These are phyloP conservation scores for Penicillium sp. DNA, from an alignment of 2,329 filamentous ascomycete genomes.

Conservation along the genomic window DNA sequence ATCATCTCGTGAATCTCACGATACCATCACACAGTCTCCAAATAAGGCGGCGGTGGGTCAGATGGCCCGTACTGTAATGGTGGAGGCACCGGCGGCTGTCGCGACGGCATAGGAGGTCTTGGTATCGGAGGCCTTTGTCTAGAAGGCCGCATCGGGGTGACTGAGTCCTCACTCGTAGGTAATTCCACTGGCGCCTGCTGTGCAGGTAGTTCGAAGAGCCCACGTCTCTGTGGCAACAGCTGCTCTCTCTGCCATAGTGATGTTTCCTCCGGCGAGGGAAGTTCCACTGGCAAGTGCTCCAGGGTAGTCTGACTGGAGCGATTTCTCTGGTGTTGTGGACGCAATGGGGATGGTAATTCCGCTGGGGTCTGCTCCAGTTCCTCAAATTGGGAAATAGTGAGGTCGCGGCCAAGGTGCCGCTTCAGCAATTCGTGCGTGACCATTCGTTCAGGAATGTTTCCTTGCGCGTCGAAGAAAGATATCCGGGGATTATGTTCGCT, in stretches of 20 bases:
- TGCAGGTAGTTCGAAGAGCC: not conserved
- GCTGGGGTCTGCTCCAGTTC: conserved; percentile 29
- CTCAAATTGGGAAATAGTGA: conserved; percentile 42
- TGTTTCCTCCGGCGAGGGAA: not conserved
- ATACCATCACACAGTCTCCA: not conserved
- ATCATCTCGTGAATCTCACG: not conserved
- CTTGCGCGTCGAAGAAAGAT: conserved; percentile 51
- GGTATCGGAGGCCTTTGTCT: not conserved
- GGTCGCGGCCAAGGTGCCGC: conserved; percentile 46
- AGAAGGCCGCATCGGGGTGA: no score
- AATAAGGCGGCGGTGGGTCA: conserved; percentile 2
- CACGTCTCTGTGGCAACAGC: not conserved
- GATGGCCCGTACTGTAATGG: not conserved
- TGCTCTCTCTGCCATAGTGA: not conserved
- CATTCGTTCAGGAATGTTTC: conserved; percentile 48
- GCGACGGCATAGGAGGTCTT: not conserved
- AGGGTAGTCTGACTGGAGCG: not conserved
- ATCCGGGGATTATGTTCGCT: conserved; percentile 50
- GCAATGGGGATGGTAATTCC: not conserved
- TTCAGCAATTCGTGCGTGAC: conserved; percentile 52
- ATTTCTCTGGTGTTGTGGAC: not conserved
- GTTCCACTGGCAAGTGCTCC: not conserved
- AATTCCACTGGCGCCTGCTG: not conserved
- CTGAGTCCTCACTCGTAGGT: not conserved
- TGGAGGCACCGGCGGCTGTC: not conserved